Conservation (phyloP, 2,329 filamentous ascomycete species). For the Alternaria arbusti region DNA sequence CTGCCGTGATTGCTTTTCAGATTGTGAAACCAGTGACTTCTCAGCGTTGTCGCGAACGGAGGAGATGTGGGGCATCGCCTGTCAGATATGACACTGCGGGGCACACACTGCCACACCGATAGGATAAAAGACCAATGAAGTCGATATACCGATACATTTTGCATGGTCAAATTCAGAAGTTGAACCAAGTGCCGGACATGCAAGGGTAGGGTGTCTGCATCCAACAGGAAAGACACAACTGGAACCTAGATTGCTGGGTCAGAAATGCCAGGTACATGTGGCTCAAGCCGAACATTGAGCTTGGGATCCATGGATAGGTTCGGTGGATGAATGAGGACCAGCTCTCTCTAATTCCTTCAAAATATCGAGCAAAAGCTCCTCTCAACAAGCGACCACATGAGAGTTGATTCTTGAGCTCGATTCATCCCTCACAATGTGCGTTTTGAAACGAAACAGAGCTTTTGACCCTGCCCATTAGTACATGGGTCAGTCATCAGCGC, state of each 20-base stretch:
- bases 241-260: background rate
- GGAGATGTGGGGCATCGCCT: slow-evolving; percentile 3
- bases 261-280: background rate
- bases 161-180: background rate
- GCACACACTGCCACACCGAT: background rate
- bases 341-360: background rate
- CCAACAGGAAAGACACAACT: background rate
- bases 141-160: background rate
- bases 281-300: background rate
- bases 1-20: background rate
- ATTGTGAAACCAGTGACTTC: background rate
- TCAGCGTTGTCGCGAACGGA: slow-evolving; percentile 1
- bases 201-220: background rate
- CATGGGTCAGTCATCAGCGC: background rate
- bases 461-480: background rate
- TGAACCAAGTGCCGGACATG: background rate
- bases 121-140: background rate
- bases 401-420: background rate
- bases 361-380: background rate
- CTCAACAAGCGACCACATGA: background rate
- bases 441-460: slow-evolving; percentile 10
- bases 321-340: no score
- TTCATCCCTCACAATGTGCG: background rate
- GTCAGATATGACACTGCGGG: slow-evolving; percentile 2
- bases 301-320: background rate